Evolutionary conservation across 768 basidiomycete species (phyloP).

Genomic region (Postia placenta): DNA sequence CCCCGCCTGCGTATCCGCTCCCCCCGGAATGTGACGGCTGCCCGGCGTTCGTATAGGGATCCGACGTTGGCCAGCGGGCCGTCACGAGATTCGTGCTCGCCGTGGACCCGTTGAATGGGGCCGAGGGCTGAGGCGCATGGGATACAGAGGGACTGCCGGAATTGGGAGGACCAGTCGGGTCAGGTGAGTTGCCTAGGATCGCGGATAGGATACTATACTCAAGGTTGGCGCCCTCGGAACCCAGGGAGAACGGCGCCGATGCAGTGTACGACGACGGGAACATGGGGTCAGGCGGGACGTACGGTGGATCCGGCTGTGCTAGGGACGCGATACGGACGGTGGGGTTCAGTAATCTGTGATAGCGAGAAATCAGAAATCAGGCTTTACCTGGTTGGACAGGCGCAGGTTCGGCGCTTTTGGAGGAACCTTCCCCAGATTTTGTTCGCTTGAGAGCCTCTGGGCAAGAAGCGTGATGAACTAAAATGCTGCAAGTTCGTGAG

Average conservation of each 20-base stretch:
- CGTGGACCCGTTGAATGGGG: slow-evolving; percentile 12
- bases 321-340: slow-evolving; percentile 3
- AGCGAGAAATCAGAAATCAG: slow-evolving; percentile 4
- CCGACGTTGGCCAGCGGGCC: slow-evolving; percentile 33
- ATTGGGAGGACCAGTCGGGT: slow-evolving; percentile 11
- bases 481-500: slow-evolving; percentile 24
- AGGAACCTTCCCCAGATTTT: slow-evolving; percentile 21
- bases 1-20: slow-evolving; percentile 13
- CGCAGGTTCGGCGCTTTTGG: slow-evolving; percentile 16
- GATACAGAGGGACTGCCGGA: slow-evolving; percentile 11
- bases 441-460: slow-evolving; percentile 35
- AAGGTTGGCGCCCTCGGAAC: slow-evolving; percentile 86
- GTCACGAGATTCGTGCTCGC: slow-evolving; percentile 19
- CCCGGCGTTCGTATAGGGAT: slow-evolving; percentile 17
- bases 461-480: slow-evolving; percentile 21
- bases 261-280: slow-evolving; percentile 52
- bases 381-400: slow-evolving; percentile 16
- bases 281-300: slow-evolving; percentile 51
- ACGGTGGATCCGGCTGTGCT: slow-evolving; percentile 38
- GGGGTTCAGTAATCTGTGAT: slow-evolving; percentile 6
- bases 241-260: slow-evolving; percentile 45
- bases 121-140: slow-evolving; percentile 9
- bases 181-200: slow-evolving; percentile 58
- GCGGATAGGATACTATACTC: slow-evolving; percentile 94
- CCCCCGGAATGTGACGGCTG: background rate